A percentile compares a stretch with the other conserved stretches of the same genome.
These are phyloP conservation scores for Orbilia blumenaviensis DNA, from an alignment of 2,329 filamentous ascomycete genomes.

Conservation along the genomic window DNA sequence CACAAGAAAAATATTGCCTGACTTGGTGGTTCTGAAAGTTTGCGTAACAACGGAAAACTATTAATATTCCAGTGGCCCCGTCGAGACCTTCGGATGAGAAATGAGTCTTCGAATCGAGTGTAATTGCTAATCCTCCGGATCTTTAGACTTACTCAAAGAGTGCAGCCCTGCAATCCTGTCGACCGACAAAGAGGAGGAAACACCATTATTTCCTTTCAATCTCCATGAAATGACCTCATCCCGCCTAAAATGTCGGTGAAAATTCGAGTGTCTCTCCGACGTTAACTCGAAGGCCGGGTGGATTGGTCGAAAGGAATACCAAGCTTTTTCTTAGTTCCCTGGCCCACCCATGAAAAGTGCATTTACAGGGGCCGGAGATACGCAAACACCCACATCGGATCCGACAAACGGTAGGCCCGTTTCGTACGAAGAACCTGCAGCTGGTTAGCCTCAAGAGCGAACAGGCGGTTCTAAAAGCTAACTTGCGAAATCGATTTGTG, in stretches of 20 bases:
- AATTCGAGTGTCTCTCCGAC: conserved; percentile 21
- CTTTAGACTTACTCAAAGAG: neutral
- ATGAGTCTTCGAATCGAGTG: neutral
- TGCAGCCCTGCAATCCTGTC: neutral
- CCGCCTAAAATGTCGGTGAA: conserved; percentile 20
- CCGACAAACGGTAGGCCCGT: conserved; percentile 28
- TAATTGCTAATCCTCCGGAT: neutral
- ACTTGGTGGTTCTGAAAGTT: too few relatives aligned
- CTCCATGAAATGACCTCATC: conserved; percentile 44
- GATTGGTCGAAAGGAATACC: conserved; percentile 18
- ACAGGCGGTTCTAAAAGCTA: neutral
- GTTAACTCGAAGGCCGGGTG: neutral
- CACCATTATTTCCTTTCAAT: neutral
- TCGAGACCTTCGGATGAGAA: neutral
- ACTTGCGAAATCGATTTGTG: neutral
- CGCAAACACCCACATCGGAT: conserved; percentile 31
- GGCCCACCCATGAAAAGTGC: conserved; percentile 11
- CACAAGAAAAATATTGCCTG: neutral
- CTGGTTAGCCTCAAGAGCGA: neutral
- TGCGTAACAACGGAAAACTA: conserved; percentile 16
- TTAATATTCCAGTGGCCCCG: conserved; percentile 14
- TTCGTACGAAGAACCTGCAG: conserved; percentile 33
- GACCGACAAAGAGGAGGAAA: conserved; percentile 16
- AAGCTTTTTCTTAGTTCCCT: conserved; percentile 39
- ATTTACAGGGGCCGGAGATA: conserved; percentile 44